A percentile compares a stretch with the other conserved stretches of the same genome.
These are phyloP conservation scores for Rauvolfia tetraphylla DNA, from an alignment of 257 asterid genomes.

Conservation along the genomic window DNA sequence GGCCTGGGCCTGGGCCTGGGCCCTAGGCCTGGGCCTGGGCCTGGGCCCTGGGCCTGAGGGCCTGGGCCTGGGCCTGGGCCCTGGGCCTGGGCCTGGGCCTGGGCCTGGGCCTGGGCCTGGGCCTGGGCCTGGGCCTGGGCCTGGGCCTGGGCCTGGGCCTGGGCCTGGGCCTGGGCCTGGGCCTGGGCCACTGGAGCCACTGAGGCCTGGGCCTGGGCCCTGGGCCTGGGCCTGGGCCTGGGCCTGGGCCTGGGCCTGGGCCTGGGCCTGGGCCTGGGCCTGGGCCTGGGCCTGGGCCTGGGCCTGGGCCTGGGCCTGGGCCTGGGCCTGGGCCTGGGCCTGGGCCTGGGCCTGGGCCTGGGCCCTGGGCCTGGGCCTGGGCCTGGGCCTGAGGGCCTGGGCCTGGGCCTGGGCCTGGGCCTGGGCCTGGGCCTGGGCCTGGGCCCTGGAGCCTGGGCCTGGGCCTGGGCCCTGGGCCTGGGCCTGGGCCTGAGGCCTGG, in stretches of 20 bases:
- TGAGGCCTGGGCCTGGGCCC: neutral
- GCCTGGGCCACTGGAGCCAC: too few species aligned
- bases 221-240: slow-evolving; percentile 5
- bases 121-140: slow-evolving; percentile 4
- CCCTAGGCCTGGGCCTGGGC: neutral
- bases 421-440: neutral
- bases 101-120: slow-evolving; percentile 1
- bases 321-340: neutral
- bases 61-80: slow-evolving; percentile 7
- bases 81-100: slow-evolving; percentile 9
- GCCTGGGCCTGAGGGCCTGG: too few species aligned
- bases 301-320: neutral
- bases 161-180: slow-evolving; percentile 7
- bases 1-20: slow-evolving; percentile 8
- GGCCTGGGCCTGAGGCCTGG: neutral
- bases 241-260: slow-evolving; percentile 6
- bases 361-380: neutral
- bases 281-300: slow-evolving; percentile 1
- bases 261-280: slow-evolving; percentile 6
- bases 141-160: slow-evolving; percentile 9
- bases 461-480: too few species aligned
- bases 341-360: slow-evolving; percentile 1
- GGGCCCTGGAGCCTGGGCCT: too few species aligned
- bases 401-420: neutral
- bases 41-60: slow-evolving; percentile 6